Base-by-base conservation (phyloP, 2,329 filamentous ascomycete genomes). In the Trichoderma sp. region DNA sequence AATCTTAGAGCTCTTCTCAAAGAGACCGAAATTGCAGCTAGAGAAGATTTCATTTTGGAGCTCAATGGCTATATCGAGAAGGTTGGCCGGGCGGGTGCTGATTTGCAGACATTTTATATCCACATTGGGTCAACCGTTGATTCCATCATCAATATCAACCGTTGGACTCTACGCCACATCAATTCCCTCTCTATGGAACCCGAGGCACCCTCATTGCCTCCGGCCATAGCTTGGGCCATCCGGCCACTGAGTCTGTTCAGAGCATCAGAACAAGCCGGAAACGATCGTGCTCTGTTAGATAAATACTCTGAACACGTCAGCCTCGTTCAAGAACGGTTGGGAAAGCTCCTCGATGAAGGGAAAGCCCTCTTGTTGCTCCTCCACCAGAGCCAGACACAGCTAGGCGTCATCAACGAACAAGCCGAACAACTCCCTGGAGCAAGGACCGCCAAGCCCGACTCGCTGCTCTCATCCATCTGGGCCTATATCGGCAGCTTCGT, bases 41-140 rank as follows among this genome's bases (percentile, higher is more conserved):
- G 88, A 34, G 87, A 91, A 43, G 91, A 94, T 80, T 86, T 97
- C 13, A 88, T 93, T 5, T 85, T 90, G 26, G 93, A 95, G 78
- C 92, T 97, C 71, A 88, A 92, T 73, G 88, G 88, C 64, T 97
- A 95, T 80, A 88, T 96, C 74, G 88, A 91, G 11, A 89, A 88
- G 0, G 90, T 91, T 2, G 84, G 88, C 4, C 85, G 86, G 61
- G 90, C 91, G 1, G 88, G 91, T 4, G 84, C 86, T 58, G 89
- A 92, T 70, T 85, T 96, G 5, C 90, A 91, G 73, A 87, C 86
- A 71, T 96, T 95, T 85, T 95, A 95, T 81, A 90, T 88, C 0
- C 90, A 92, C 75, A 91, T 95, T 74, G 92, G 92, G 5, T 86
- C 89, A 12, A 90, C 91, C 1, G 90, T 95, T 43, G 93, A 95